Base-by-base conservation (phyloP, 2,329 filamentous ascomycete genomes). In the Cladosporium sp. region DNA sequence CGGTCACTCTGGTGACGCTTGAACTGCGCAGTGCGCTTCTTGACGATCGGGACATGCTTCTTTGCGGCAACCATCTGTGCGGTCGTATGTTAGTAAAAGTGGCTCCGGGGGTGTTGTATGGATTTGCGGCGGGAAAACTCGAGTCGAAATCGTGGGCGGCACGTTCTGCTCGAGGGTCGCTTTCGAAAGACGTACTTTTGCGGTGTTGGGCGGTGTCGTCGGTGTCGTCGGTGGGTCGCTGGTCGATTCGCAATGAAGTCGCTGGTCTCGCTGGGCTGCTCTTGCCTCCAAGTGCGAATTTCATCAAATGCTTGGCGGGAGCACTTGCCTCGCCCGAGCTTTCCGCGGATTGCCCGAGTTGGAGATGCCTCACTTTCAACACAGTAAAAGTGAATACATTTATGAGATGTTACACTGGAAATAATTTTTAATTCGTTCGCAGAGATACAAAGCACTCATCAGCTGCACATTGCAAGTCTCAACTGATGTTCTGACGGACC, bases 11-110 rank as follows among this genome's bases (percentile, higher is more conserved):
- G 95, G 86, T 99, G 95, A 82, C 95, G 91, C 84, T 88, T 89
- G 91, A 98, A 99, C 85, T 86, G 88, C 88, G 93, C 92, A 80
- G 91, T 93, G 96, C 93, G 93, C 93, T 99, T 99, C 92, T 99
- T 99, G 81, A 99, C 92, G 88, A 99, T 99, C 80, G 93, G 90
- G 81, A 98, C 89, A 85, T 98, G 95, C 88, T 96, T 96, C 91
- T 96, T 96, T 85, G 94, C 91, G 90, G 93, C 88, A 88, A 94
- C 93, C 95, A 98, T 98, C 93, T 94, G 73, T 67, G 66, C 55
- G 55, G 58, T 37, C 44, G 40, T 3, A 18, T 66, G 68, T 68
- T 65, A 64, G 67, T 67, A 31, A 49, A 46, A 5, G 40, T 64
- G 35, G 53, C 21, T 62, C 55, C 52, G 52, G 52, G 33, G 23